Base-by-base conservation (phyloP, 768 basidiomycete species). In the Harrya chromipes region DNA sequence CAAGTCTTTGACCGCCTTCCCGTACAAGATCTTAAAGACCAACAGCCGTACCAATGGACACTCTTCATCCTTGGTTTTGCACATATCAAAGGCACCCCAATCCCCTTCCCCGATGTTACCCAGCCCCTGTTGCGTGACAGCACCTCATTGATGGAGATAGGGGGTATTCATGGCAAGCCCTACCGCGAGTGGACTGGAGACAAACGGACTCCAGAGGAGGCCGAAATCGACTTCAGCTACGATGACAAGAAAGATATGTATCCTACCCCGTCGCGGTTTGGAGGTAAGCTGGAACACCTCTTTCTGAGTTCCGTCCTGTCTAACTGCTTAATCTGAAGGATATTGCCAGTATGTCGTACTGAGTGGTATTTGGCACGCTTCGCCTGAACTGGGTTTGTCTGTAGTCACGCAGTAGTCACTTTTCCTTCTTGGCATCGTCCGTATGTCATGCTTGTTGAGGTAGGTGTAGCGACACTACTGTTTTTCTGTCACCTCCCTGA, bases 401-500 rank as follows among this genome's bases (percentile, higher is more conserved):
- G 12, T 13, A 63, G 62, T 40, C 62, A 63, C 35, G 51, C 52
- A 12, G 50, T 53, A 3, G 39, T 63, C 36, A 49, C 61, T 20
- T 63, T 63, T 33, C 49, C 60, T 23, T 39, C 62, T 41, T 63
- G 63, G 63, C 62, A 63, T 24, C 60, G 63, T 12, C 63, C 63
- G n/a, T 63, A 63, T 24, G 24, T 65, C 10, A 52, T 63, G 63
- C 51, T 65, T n/a, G 39, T 63, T 12, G 62, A 63, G 40, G 62
- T 63, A 20, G 10, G 29, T 29, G 29, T 29, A 13, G 29, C 29
- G 11, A 11, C 26, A 6, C 26, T 29, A n/a, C 47, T 42, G n/a
- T 16, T 14, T 20, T 36, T 16, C 20, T 13, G 14, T 2, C 13
- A 9, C 10, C 10, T 21, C 17, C 9, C 16, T 27, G 19, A 47